These are phyloP conservation scores for Linnemannia schmuckeri DNA, from an alignment of 192 early-diverging fungal species.

Conservation along the genomic window DNA sequence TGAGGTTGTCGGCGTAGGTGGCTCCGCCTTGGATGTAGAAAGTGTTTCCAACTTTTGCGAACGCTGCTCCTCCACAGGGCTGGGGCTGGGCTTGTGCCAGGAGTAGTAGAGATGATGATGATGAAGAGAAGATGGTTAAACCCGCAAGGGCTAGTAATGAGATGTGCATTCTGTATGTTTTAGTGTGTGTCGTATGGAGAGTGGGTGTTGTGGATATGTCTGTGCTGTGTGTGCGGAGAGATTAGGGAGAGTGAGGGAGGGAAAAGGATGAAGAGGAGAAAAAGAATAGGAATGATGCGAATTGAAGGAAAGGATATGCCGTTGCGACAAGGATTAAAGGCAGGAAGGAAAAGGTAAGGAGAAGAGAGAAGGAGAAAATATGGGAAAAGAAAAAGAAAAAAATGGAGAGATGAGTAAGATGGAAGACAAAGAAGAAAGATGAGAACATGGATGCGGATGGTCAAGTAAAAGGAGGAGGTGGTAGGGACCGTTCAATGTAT, in stretches of 20 bases:
- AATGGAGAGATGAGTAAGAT: not conserved
- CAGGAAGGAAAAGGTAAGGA: not conserved
- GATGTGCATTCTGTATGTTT: not conserved
- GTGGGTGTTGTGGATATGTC: not conserved
- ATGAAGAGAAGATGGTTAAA: not conserved
- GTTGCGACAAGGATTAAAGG: not conserved
- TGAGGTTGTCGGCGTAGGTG: conserved; percentile 11
- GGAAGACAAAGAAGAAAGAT: not conserved
- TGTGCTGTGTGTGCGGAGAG: not conserved
- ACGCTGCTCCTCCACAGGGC: conserved; percentile 16
- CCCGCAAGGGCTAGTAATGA: not conserved
- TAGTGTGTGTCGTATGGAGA: not conserved
- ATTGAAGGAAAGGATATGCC: not conserved
- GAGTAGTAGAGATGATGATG: not conserved
- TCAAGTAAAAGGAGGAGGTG: no score
- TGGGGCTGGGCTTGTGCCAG: conserved; percentile 6
- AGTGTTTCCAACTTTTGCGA: conserved; percentile 22
- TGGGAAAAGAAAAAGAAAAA: not conserved
- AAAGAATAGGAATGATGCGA: not conserved
- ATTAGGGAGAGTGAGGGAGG: not conserved
- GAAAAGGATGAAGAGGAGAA: not conserved
- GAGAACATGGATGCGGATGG: not conserved
- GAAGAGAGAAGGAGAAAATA: not conserved
- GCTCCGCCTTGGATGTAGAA: conserved; percentile 44
- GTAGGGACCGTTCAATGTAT: no score